Evolutionary conservation across 1,284 basidiomycete genomes (phyloP), one percentile per base, ranked within the genome.

Genomic region (Ustilago hordei): DNA sequence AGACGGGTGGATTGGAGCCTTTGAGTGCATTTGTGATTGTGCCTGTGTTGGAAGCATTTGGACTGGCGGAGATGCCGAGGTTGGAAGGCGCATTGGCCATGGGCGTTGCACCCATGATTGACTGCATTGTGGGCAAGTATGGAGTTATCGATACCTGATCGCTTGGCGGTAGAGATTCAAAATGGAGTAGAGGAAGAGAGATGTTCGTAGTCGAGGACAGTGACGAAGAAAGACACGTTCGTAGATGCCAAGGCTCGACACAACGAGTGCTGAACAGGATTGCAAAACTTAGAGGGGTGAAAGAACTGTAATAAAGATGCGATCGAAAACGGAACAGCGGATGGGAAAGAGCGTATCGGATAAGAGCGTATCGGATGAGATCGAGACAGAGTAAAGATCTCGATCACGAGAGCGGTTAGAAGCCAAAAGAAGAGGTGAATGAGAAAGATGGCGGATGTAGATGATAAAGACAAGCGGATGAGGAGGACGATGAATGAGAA

Each of bases 41-140:
- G 11, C 23, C 54, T 3, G 52, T 13, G 23, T 53, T 47, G 17
- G 47, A 43, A 8, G 70, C 63, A 28, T 63, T 54, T 36, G 73
- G 57, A 43, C 56, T 62, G 31, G 78, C 58, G 15, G 78, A 73
- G 32, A 74, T 59, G 55, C 78, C 73, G 38, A 76, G 64, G 45
- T 73, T 79, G 60, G 78, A 80, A 11, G 78, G 78, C 9, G 78
- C 71, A 39, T 69, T 77, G 19, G 75, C 70, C 75, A 80, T 77
- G 39, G 78, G 68, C 2, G 71, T 71, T 15, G 70, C 69, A 17
- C 75, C 75, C 69, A 78, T 78, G 48, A 75, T 55, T 5, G 75
- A 74, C 56, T 78, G 75, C 75, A 78, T 78, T 39, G 41, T 63
- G 55, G 35, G 36, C 48, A 35, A 57, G n/a, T 36, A 53, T 32